These are phyloP conservation scores for Coelastrella sp. DNA, from an alignment of 139 green algal genomes.

Conservation along the genomic window DNA sequence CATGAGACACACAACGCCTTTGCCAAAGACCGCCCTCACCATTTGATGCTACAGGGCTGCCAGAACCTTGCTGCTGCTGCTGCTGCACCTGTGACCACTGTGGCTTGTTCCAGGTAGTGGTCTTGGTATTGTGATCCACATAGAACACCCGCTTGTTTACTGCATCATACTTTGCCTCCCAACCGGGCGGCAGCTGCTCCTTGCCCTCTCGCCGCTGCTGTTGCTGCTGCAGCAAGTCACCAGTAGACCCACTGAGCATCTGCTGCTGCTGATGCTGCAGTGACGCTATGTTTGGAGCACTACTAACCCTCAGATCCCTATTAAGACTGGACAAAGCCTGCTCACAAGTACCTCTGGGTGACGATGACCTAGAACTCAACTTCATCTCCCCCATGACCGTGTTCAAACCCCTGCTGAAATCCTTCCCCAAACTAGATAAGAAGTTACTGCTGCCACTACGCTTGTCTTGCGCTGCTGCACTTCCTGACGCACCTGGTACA, in stretches of 20 bases:
- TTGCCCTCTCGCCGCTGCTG: slow-evolving; percentile 28
- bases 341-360: neutral
- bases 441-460: slow-evolving; percentile 29
- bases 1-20: no score
- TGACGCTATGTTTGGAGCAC: neutral
- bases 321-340: neutral
- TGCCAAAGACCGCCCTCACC: neutral
- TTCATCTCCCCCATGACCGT: slow-evolving; percentile 35
- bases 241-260: neutral
- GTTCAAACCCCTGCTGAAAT: slow-evolving; percentile 7
- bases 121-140: slow-evolving; percentile 95
- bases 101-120: slow-evolving; percentile 86
- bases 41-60: neutral
- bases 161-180: slow-evolving; percentile 89
- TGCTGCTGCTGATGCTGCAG: slow-evolving; percentile 7
- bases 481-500: neutral
- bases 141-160: slow-evolving; percentile 88
- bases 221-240: neutral
- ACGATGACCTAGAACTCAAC: neutral
- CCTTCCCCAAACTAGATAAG: slow-evolving; percentile 32
- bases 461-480: slow-evolving; percentile 8
- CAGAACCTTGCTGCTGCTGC: neutral
- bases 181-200: slow-evolving; percentile 69
- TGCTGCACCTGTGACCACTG: neutral
- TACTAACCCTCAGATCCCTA: neutral